Evolutionary conservation across 345 rosid genomes (phyloP), one percentile per base, ranked within the genome.

Genomic region (Aethionema arabicum): DNA sequence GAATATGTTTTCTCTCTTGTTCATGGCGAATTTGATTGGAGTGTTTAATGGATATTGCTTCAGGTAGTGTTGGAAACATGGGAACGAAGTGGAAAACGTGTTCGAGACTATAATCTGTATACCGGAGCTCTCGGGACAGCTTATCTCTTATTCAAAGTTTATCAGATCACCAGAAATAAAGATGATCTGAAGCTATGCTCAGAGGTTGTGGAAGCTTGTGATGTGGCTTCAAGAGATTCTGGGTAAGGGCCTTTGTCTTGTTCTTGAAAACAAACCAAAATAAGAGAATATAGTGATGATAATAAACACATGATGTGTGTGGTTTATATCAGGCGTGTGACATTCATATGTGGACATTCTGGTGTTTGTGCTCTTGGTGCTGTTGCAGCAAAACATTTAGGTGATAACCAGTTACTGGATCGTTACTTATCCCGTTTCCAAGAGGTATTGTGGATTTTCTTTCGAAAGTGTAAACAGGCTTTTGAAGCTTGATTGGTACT

Each of bases 321-420:
- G 32, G 11, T 44, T 50, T 50, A 14, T 14, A n/a, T 31, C 58
- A 82, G 90, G 74, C 78, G 65, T 46, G 86, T 76, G 53, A 80
- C 95, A 8, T 86, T 84, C 52, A 36, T 82, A 41, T 79, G 86
- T 65, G 95, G 90, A 7, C 66, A 68, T 43, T 82, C 86, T 64
- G 88, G 86, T 46, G 80, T 84, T 11, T 84, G 76, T 76, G 90
- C 90, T 71, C 86, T 84, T 68, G 95, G 85, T 58, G 88, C 86
- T 67, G 87, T 80, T 16, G 77, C 66, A 3, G 83, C 88, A 7
- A 87, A 84, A 72, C 63, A 35, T 79, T 7, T 66, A 5, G 82
- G 83, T 53, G 79, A 77, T 59, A 36, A 50, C 5, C 57, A 67
- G 37, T 67, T 79, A 10, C 54, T 69, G 10, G 45, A 76, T 54